Evolutionary conservation across 2,329 filamentous ascomycete species (phyloP).

Genomic region (Penicillium sp.): DNA sequence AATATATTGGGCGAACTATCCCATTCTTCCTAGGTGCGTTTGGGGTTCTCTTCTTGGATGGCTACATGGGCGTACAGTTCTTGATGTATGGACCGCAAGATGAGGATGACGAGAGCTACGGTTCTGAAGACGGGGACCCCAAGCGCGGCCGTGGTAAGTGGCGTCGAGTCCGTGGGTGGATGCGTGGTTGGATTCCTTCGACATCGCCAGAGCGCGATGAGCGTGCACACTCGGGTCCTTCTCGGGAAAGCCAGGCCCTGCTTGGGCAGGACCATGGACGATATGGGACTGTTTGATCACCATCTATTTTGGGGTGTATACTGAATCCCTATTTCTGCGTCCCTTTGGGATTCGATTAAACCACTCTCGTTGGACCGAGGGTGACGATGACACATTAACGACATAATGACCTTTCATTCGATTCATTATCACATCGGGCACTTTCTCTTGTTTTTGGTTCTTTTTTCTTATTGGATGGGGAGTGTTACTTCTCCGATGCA

Average conservation of each 20-base stretch:
- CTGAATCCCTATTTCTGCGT: not conserved
- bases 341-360: too few relatives aligned
- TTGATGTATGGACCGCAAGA: slow-evolving; percentile 59
- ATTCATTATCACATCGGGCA: not conserved
- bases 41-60: slow-evolving; percentile 66
- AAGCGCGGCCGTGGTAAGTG: slow-evolving; percentile 52
- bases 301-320: not conserved
- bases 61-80: slow-evolving; percentile 66
- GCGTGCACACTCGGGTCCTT: slow-evolving; percentile 22
- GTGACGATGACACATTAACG: slow-evolving; percentile 6
- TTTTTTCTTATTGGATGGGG: too few relatives aligned
- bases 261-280: slow-evolving; percentile 31
- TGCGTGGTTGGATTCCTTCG: slow-evolving; percentile 67
- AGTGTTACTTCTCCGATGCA: not conserved
- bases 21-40: slow-evolving; percentile 71
- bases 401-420: slow-evolving; percentile 7
- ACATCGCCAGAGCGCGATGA: slow-evolving; percentile 38
- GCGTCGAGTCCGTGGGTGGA: slow-evolving; percentile 65
- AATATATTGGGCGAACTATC: slow-evolving; percentile 62
- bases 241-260: slow-evolving; percentile 36
- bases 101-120: slow-evolving; percentile 42
- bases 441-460: not conserved
- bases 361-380: not conserved
- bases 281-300: slow-evolving; percentile 40
- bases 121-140: slow-evolving; percentile 33